Evolutionary conservation across 495 filamentous ascomycete genomes (phyloP).

Genomic region (Penicillium samsonianum): DNA sequence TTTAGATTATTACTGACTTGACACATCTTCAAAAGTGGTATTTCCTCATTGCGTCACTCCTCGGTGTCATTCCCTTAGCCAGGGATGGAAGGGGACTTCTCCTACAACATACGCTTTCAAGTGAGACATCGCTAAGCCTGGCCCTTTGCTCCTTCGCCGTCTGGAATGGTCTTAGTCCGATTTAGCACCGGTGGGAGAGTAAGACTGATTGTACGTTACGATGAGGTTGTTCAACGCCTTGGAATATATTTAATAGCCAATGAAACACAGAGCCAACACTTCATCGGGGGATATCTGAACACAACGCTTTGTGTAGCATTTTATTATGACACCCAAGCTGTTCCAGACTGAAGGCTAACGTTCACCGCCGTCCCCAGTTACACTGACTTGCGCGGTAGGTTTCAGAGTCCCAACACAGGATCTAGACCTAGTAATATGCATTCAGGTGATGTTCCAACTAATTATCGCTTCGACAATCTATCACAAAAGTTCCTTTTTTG

Average conservation of each 20-base stretch:
- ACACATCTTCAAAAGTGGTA: background rate
- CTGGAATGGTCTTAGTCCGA: background rate
- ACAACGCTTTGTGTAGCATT: constrained; percentile 1
- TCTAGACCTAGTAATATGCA: background rate
- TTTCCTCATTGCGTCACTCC: background rate
- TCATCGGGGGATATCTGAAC: background rate
- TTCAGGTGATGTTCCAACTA: background rate
- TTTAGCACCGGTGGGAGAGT: background rate
- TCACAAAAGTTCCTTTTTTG: background rate
- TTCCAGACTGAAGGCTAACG: background rate
- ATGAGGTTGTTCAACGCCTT: background rate
- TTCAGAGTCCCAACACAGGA: background rate
- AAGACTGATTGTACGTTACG: background rate
- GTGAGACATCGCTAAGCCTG: background rate
- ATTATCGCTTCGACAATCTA: background rate
- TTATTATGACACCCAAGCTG: background rate
- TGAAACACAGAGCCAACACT: background rate
- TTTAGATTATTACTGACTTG: background rate
- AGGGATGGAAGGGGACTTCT: background rate
- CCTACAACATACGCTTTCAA: background rate
- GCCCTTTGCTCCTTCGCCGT: background rate
- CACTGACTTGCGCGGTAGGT: background rate
- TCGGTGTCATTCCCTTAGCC: background rate
- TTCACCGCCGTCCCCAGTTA: background rate
- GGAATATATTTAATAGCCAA: background rate